A percentile compares a stretch with the other conserved stretches of the same genome.
These are phyloP conservation scores for Mycosphaerella sp. DNA, from an alignment of 2,329 filamentous ascomycete genomes.

Conservation along the genomic window DNA sequence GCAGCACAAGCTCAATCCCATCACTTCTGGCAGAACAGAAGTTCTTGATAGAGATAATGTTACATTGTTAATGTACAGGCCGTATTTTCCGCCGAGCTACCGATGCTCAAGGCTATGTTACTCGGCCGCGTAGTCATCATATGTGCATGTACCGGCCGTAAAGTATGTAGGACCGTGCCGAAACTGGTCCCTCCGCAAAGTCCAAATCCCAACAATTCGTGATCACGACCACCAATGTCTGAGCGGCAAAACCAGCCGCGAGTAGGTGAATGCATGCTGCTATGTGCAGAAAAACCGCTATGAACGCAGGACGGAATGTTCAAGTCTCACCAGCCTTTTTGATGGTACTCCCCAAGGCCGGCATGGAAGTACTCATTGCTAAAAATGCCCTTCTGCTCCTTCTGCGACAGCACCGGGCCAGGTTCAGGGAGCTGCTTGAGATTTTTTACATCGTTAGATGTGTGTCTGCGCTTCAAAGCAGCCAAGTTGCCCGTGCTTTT, in stretches of 20 bases:
- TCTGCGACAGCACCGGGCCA: conserved; percentile 43
- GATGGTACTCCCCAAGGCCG: conserved; percentile 77
- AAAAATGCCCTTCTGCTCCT: conserved; percentile 49
- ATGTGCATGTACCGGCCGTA: conserved; percentile 15
- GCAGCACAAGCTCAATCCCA: conserved; percentile 8
- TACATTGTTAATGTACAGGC: conserved; percentile 21
- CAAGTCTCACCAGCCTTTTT: conserved; percentile 66
- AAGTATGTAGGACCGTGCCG: conserved; percentile 19
- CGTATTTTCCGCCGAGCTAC: conserved; percentile 16
- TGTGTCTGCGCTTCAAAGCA: conserved; percentile 82
- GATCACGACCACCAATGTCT: background rate
- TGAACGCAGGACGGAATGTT: conserved; percentile 23
- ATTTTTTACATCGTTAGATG: conserved; percentile 83
- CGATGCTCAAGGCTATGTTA: conserved; percentile 14
- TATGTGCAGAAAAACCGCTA: conserved; percentile 20
- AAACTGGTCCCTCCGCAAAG: conserved; percentile 22
- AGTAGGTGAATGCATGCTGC: conserved; percentile 7
- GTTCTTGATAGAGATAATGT: conserved; percentile 10
- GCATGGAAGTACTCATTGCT: conserved; percentile 83
- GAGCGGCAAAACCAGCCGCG: conserved; percentile 14
- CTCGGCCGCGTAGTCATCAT: conserved; percentile 13
- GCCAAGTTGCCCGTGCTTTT: conserved; percentile 85
- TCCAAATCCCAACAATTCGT: conserved; percentile 1
- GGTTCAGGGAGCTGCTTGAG: conserved; percentile 71
- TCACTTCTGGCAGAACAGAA: conserved; percentile 5